These are phyloP conservation scores for Eruca vesicaria DNA, from an alignment of 441 rosid species.

Conservation along the genomic window DNA sequence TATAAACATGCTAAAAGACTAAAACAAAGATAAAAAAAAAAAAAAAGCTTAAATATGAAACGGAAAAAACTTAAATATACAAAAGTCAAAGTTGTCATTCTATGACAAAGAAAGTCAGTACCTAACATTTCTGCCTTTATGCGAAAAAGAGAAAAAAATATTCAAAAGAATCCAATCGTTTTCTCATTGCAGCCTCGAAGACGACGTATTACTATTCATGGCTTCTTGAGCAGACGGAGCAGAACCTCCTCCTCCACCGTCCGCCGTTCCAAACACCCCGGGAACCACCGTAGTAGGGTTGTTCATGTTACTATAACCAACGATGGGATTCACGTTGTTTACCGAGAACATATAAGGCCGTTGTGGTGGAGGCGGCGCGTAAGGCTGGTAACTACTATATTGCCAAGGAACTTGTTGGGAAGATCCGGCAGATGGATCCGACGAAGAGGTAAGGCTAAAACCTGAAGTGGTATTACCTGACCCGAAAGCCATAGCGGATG, in stretches of 20 bases:
- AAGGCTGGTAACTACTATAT: conserved; percentile 16
- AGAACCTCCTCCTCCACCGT: conserved; percentile 22
- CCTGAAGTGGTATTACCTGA: conserved; percentile 25
- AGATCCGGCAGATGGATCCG: conserved; percentile 24
- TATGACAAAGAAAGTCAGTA: conserved; percentile 38
- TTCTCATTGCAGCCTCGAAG: conserved; percentile 37
- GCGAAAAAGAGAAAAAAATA: conserved; percentile 16
- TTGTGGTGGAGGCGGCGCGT: conserved; percentile 12
- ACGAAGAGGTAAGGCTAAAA: conserved; percentile 31
- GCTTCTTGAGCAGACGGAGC: conserved; percentile 26
- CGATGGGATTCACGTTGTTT: conserved; percentile 21
- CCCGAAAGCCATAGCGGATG: conserved; percentile 39
- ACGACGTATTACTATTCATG: conserved; percentile 30
- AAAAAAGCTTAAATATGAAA: conserved; percentile 19
- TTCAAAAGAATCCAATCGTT: conserved; percentile 32
- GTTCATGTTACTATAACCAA: conserved; percentile 21
- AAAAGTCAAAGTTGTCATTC: conserved; percentile 39
- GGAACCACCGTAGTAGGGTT: conserved; percentile 18
- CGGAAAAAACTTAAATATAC: conserved; percentile 14
- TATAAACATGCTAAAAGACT: background rate
- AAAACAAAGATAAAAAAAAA: conserved; percentile 4
- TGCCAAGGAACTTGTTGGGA: conserved; percentile 34
- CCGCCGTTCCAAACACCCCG: conserved; percentile 21
- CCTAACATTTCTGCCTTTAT: conserved; percentile 43
- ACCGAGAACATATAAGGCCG: conserved; percentile 33